Evolutionary conservation across 1,139 yeast species (phyloP), one percentile per base, ranked within the genome.

Genomic region (Hyphopichia fennica): DNA sequence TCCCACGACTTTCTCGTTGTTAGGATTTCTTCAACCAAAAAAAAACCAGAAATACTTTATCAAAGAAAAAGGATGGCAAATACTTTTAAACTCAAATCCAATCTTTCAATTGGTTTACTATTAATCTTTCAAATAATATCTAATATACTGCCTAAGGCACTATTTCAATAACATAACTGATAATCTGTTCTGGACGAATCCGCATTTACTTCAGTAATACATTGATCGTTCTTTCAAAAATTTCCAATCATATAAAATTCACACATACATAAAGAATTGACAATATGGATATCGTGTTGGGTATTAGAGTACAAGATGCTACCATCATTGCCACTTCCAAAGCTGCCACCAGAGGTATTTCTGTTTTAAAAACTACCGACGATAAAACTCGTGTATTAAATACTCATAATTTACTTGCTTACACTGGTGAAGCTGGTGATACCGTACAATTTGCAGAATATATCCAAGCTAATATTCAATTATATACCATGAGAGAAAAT

Each of bases 401-500:
- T 54, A 77, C 82, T 39, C 95, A 87, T 60, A 80, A 88, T 46
- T 73, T 91, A 53, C 77, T 93, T 71, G 96, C 97, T 40, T 91
- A 72, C 68, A 85, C 96, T 4, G 99, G 99, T 43, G 99, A 93
- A 63, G 79, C 97, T 4, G 99, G 99, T 45, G 99, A 93, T 62
- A 88, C 98, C 3, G 91, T 87, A n/a, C 96, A 93, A 62, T 91
- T 93, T 67, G 95, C 96, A 35, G 98, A 93, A 60, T 88, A 84
- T 60, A 80, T 90, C 48, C 95, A 88, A 63, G 99, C 97, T 40
- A 93, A 95, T 61, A 81, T 90, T 52, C 96, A 88, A 64, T 76
- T 93, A 49, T 85, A 87, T 61, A 82, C 89, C 42, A 89, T 90
- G 77, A 79, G 98, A 56, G 95, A 93, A 61, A 84, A 85, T 50